Evolutionary conservation across 352 stramenopile species (phyloP).

Genomic region (Globisporangium orthogonon): DNA sequence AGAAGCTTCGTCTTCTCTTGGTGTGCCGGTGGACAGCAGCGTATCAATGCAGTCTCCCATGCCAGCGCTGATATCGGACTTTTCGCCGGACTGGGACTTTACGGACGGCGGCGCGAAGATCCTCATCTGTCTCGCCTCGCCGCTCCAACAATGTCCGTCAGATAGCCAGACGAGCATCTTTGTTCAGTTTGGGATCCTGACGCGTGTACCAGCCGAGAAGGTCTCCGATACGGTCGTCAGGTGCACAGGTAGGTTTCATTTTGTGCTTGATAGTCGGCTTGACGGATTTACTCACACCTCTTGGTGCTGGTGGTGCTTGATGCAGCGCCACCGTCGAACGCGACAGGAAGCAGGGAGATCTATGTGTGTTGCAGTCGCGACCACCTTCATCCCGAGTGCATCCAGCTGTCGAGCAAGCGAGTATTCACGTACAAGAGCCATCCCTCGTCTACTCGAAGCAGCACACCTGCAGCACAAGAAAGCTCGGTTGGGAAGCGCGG

Average conservation of each 20-base stretch:
- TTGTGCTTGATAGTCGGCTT: background rate
- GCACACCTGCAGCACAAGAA: background rate
- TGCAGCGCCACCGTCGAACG: constrained; percentile 37
- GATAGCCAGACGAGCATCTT: constrained; percentile 33
- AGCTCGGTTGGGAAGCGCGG: constrained; percentile 35
- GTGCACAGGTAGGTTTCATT: constrained; percentile 41
- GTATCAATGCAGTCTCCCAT: background rate
- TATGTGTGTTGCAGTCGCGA: constrained; percentile 42
- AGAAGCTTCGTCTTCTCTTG: constrained; percentile 7
- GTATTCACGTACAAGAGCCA: constrained; percentile 54
- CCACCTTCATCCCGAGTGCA: constrained; percentile 16
- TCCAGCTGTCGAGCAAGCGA: constrained; percentile 42
- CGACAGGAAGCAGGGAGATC: constrained; percentile 44
- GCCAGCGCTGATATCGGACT: constrained; percentile 66
- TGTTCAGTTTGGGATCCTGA: constrained; percentile 60
- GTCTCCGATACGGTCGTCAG: constrained; percentile 70
- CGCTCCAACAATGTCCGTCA: constrained; percentile 21
- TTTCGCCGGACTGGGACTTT: constrained; percentile 84
- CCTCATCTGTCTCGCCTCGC: constrained; percentile 64
- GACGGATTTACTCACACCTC: background rate
- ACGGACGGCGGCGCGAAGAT: constrained; percentile 69
- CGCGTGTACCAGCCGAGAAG: constrained; percentile 41
- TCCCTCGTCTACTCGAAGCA: background rate
- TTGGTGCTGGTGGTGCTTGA: background rate
- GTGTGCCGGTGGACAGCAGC: background rate